These are phyloP conservation scores for Aspergillus coremiiformis DNA, from an alignment of 495 filamentous ascomycete species.

Conservation along the genomic window DNA sequence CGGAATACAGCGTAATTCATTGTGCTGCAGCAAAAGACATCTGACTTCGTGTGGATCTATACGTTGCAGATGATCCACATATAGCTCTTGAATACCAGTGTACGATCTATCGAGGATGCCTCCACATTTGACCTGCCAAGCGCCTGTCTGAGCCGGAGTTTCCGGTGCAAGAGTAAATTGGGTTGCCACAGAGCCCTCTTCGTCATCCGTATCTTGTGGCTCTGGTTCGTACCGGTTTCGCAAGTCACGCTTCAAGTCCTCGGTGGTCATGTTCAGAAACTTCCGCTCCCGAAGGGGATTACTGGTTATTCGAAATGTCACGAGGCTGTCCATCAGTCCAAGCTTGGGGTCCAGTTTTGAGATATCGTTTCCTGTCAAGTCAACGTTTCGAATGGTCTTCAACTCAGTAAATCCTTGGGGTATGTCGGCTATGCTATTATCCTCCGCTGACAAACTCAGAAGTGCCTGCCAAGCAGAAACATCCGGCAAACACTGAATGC, in stretches of 20 bases:
- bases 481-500: slow-evolving; percentile 62
- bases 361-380: slow-evolving; percentile 80
- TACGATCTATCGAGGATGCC: slow-evolving; percentile 68
- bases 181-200: slow-evolving; percentile 38
- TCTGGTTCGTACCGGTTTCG: slow-evolving; percentile 60
- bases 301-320: slow-evolving; percentile 64
- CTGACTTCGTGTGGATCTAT: slow-evolving; percentile 41
- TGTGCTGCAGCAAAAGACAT: slow-evolving; percentile 65
- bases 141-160: slow-evolving; percentile 24
- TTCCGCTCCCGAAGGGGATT: slow-evolving; percentile 87
- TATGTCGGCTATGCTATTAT: slow-evolving; percentile 67
- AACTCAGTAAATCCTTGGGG: slow-evolving; percentile 67
- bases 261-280: slow-evolving; percentile 68
- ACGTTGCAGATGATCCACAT: slow-evolving; percentile 37
- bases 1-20: slow-evolving; percentile 64
- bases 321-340: slow-evolving; percentile 70
- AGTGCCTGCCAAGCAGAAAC: slow-evolving; percentile 65
- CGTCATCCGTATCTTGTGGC: slow-evolving; percentile 34
- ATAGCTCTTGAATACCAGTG: slow-evolving; percentile 48
- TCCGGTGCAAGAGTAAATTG: slow-evolving; percentile 41
- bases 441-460: slow-evolving; percentile 63
- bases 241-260: slow-evolving; percentile 74
- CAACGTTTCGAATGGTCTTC: slow-evolving; percentile 58
- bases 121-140: slow-evolving; percentile 60
- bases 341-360: slow-evolving; percentile 66